Conservation (phyloP, 345 rosid genomes). For the Litchi chinensis region DNA sequence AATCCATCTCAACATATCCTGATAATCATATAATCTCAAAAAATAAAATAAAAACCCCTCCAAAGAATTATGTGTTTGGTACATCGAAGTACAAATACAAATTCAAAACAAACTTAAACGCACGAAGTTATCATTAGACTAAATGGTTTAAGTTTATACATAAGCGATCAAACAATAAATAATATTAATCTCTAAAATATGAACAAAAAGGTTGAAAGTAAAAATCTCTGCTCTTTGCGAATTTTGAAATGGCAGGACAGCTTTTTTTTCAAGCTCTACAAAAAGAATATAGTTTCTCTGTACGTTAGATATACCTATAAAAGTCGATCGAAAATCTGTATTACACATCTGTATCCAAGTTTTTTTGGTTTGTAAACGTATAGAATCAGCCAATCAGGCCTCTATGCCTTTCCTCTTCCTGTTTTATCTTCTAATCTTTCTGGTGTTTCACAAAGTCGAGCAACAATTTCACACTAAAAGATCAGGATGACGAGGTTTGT, state of each 20-base stretch:
- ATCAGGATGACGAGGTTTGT: conserved; percentile 52
- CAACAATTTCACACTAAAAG: not conserved
- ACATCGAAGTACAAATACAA: no score
- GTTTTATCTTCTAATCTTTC: not conserved
- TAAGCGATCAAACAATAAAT: not conserved
- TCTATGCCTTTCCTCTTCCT: not conserved
- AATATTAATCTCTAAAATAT: not conserved
- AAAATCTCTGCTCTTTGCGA: not conserved
- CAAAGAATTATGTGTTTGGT: no score
- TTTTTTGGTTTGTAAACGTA: not conserved
- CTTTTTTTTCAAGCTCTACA: not conserved
- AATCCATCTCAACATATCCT: no score
- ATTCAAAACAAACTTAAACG: no score
- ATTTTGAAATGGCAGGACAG: not conserved
- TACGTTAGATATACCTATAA: not conserved
- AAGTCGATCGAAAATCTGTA: not conserved
- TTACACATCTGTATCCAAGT: not conserved
- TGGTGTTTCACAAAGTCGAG: not conserved
- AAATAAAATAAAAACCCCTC: no score
- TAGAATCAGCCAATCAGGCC: not conserved
- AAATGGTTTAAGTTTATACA: not conserved
- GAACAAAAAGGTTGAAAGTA: not conserved
- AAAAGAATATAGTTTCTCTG: not conserved
- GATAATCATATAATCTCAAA: no score
- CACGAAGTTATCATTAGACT: no score